phyloP scores from a whole-genome alignment of 2,329 filamentous ascomycete species.

The Colletotrichum tropicale region DNA sequence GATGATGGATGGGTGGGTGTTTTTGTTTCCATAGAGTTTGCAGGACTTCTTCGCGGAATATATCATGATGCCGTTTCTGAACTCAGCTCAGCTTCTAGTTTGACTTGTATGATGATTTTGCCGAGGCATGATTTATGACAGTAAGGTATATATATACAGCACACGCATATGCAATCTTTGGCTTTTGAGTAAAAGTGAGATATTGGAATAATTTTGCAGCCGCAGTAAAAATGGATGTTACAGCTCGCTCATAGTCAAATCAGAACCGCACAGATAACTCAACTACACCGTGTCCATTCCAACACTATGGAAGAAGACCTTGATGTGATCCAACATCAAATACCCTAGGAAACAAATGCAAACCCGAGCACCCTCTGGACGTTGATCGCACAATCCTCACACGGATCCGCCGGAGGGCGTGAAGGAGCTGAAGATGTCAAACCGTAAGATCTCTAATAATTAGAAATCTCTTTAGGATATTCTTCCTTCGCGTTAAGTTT shows the following conservation, averaged over 20 bases:
- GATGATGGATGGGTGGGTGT: neutral
- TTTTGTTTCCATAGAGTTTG: neutral
- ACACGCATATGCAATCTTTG: no score
- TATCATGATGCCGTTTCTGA: neutral
- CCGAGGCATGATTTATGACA: no score
- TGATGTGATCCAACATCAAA: neutral
- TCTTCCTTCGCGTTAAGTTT: neutral
- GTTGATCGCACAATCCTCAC: neutral
- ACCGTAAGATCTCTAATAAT: neutral
- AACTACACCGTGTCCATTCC: no score
- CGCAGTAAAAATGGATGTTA: no score
- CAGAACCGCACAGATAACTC: no score
- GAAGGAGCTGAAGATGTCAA: neutral
- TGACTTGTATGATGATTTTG: neutral
- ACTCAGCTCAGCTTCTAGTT: neutral
- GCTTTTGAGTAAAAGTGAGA: no score
- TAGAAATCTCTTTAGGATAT: fast-evolving
- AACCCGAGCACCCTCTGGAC: neutral
- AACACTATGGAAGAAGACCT: neutral
- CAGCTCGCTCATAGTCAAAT: no score
- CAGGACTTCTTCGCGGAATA: neutral
- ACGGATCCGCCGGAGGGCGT: neutral
- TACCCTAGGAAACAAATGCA: neutral
- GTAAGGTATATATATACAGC: no score
- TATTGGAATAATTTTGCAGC: no score